Conservation (phyloP, 2,329 filamentous ascomycete species). For the Diplodia intermedia region DNA sequence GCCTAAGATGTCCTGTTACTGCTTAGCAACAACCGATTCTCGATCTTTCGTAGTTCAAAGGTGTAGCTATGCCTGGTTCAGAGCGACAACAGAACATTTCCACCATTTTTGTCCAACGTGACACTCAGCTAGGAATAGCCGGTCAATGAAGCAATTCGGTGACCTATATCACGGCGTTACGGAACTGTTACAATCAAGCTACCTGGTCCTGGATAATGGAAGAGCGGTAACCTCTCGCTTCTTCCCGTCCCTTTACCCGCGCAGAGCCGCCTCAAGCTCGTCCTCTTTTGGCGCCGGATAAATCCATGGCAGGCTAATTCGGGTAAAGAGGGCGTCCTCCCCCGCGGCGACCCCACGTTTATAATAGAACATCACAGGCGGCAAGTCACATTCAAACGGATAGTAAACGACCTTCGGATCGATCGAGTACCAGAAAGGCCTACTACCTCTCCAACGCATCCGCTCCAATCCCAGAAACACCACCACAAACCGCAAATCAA, state of each 20-base stretch:
- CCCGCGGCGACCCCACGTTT: not conserved
- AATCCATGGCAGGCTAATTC: slow-evolving; percentile 13
- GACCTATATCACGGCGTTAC: not conserved
- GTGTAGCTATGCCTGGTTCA: too few relatives aligned
- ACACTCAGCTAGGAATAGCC: too few relatives aligned
- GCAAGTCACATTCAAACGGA: not conserved
- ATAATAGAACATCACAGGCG: not conserved
- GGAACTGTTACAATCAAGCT: not conserved
- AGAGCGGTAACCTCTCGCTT: not conserved
- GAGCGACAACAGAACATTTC: too few relatives aligned
- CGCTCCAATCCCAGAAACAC: not conserved
- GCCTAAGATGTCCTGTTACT: too few relatives aligned
- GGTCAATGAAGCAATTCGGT: too few relatives aligned
- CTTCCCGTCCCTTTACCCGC: slow-evolving; percentile 43
- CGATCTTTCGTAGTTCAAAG: too few relatives aligned
- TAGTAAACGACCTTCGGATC: not conserved
- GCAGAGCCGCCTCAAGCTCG: not conserved
- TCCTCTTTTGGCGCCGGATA: slow-evolving; percentile 6
- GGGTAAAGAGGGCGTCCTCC: slow-evolving; percentile 6
- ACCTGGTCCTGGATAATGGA: not conserved
- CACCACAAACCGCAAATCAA: too few relatives aligned
- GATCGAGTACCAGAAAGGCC: not conserved
- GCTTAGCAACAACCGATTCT: too few relatives aligned
- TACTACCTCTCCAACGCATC: not conserved
- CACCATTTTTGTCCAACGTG: too few relatives aligned